Evolutionary conservation across 1,139 yeast species (phyloP), one percentile per base, ranked within the genome.

Genomic region (Sugiyamaella novakii): DNA sequence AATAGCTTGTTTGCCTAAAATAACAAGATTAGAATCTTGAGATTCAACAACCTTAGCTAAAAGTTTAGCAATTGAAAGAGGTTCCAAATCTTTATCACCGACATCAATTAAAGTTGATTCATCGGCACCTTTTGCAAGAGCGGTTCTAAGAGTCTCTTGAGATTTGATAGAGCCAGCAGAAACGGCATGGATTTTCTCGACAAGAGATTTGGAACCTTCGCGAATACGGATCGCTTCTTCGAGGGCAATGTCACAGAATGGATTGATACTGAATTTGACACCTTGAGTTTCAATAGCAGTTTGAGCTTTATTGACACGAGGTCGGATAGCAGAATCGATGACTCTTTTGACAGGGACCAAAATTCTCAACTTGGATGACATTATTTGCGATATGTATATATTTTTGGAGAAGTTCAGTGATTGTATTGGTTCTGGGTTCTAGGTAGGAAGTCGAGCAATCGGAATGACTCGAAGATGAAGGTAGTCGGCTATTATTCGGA

Each of bases 321-420:
- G 98, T 69, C 86, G 87, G 61, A 91, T 79, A 22, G 96, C 96
- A 55, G 86, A 86, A 70, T 92, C 98, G 64, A 92, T 85, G 48
- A 91, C 98, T 59, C 98, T 78, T 72, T 92, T 92, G 42, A 92
- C 92, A 14, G 98, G 98, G 6, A 92, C 97, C 41, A 92, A 74
- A 57, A 91, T 86, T 68, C 84, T 80, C 57, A 87, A 74, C 63
- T 83, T 66, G 43, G 64, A 53, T 55, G 58, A 47, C 50, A 47
- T 54, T 31, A 28, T 28, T 7, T n/a, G 7, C 35, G 6, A 15
- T 11, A 31, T 31, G 21, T 12, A 6, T 22, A 22, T 22, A 22
- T 6, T 22, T 22, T 22, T 22, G 25, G n/a, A n/a, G n/a, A n/a
- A n/a, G n/a, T n/a, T n/a, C n/a, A n/a, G n/a, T n/a, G n/a, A n/a